Conservation (phyloP, 352 stramenopile genomes). For the Globisporangium okanoganense region DNA sequence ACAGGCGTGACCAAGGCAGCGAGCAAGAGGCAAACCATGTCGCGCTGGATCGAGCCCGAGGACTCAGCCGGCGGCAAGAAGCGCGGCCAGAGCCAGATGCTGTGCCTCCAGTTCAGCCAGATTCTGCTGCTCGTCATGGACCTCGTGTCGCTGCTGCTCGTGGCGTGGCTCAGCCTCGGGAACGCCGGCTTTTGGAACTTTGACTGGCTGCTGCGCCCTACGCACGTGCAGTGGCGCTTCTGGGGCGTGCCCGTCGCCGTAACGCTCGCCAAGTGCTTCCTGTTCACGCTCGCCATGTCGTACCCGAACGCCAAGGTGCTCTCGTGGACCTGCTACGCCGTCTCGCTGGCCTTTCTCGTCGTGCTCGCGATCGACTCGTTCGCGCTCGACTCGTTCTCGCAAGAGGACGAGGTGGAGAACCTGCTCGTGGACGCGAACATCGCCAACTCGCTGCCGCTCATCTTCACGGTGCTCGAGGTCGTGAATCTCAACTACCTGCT, state of each 20-base stretch:
- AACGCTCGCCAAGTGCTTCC: slow-evolving; percentile 52
- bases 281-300: slow-evolving; percentile 52
- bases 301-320: slow-evolving; percentile 35
- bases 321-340: slow-evolving; percentile 43
- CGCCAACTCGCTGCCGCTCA: slow-evolving; percentile 77
- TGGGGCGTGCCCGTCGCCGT: slow-evolving; percentile 67
- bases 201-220: slow-evolving; percentile 45
- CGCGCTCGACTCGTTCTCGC: slow-evolving; percentile 58
- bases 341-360: slow-evolving; percentile 52
- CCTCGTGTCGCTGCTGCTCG: slow-evolving; percentile 41
- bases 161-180: slow-evolving; percentile 54
- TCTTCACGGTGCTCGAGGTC: slow-evolving; percentile 82
- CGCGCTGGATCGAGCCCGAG: slow-evolving; percentile 17
- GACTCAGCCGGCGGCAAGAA: slow-evolving; percentile 12
- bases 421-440: slow-evolving; percentile 66
- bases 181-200: slow-evolving; percentile 26
- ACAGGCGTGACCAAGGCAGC: background rate
- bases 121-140: slow-evolving; percentile 15
- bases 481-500: slow-evolving; percentile 73
- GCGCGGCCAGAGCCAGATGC: slow-evolving; percentile 14
- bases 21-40: slow-evolving; percentile 19
- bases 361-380: slow-evolving; percentile 75
- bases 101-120: slow-evolving; percentile 16
- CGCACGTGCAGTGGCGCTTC: slow-evolving; percentile 58
- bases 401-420: slow-evolving; percentile 47